Conservation (phyloP, 495 filamentous ascomycete species). For the Massariosphaeria phaeospora region DNA sequence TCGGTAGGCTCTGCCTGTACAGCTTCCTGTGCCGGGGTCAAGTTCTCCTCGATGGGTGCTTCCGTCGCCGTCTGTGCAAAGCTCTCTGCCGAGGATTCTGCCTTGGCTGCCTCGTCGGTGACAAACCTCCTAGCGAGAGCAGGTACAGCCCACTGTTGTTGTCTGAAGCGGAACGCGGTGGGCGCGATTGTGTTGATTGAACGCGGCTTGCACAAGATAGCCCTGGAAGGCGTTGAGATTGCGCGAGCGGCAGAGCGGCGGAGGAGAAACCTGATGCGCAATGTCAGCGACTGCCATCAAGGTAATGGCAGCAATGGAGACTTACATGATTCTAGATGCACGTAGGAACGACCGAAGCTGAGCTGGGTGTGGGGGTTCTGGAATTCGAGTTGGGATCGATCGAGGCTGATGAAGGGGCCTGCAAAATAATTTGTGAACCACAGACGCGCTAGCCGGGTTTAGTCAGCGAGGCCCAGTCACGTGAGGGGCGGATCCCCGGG, state of each 20-base stretch:
- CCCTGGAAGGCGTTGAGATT: slow-evolving; percentile 45
- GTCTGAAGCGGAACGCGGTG: slow-evolving; percentile 28
- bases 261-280: slow-evolving; percentile 31
- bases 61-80: slow-evolving; percentile 26
- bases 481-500: neutral
- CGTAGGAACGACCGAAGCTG: neutral
- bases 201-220: slow-evolving; percentile 44
- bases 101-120: slow-evolving; percentile 41
- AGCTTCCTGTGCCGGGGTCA: slow-evolving; percentile 9
- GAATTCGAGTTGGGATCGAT: neutral
- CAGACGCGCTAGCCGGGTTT: neutral
- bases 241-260: slow-evolving; percentile 35
- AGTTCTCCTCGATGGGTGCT: slow-evolving; percentile 27
- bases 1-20: slow-evolving; percentile 1
- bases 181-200: slow-evolving; percentile 40
- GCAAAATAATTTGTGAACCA: neutral
- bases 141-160: slow-evolving; percentile 29
- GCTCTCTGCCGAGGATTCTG: slow-evolving; percentile 4
- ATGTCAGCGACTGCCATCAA: neutral
- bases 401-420: neutral
- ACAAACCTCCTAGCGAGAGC: slow-evolving; percentile 45
- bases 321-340: slow-evolving; percentile 13
- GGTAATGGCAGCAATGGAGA: neutral
- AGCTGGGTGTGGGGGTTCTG: neutral
- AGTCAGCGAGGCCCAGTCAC: neutral